Evolutionary conservation across 1,139 yeast genomes (phyloP).

Genomic region (Yamadazyma buinensis): DNA sequence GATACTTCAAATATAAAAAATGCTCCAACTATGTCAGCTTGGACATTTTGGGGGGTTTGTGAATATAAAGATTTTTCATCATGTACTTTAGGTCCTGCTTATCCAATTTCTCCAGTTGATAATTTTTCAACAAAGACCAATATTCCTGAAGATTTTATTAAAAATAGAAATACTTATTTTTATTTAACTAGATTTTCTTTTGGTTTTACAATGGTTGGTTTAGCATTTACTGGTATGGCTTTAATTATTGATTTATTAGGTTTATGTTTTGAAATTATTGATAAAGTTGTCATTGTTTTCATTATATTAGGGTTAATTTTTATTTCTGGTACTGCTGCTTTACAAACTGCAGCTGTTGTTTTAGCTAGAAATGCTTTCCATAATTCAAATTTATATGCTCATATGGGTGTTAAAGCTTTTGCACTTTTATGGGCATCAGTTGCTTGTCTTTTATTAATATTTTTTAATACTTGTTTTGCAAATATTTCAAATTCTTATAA

Average conservation of each 20-base stretch:
- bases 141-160: conserved; percentile 54
- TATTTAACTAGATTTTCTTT: conserved; percentile 70
- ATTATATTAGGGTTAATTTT: conserved; percentile 50
- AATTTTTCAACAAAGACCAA: conserved; percentile 52
- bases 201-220: conserved; percentile 59
- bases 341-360: conserved; percentile 66
- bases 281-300: conserved; percentile 53
- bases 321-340: conserved; percentile 55
- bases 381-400: conserved; percentile 36
- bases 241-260: conserved; percentile 39
- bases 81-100: conserved; percentile 48
- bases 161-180: conserved; percentile 56
- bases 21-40: conserved; percentile 56
- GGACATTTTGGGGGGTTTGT: conserved; percentile 87
- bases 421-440: conserved; percentile 73
- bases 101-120: conserved; percentile 69
- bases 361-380: conserved; percentile 63
- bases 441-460: conserved; percentile 48
- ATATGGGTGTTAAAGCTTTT: conserved; percentile 54
- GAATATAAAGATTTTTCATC: conserved; percentile 41
- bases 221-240: conserved; percentile 49
- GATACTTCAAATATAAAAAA: conserved; percentile 54
- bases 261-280: conserved; percentile 45
- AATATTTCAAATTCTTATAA: conserved; percentile 46
- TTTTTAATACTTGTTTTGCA: conserved; percentile 54